Evolutionary conservation across 805 yeast genomes (phyloP).

Genomic region (Metschnikowia lunata): DNA sequence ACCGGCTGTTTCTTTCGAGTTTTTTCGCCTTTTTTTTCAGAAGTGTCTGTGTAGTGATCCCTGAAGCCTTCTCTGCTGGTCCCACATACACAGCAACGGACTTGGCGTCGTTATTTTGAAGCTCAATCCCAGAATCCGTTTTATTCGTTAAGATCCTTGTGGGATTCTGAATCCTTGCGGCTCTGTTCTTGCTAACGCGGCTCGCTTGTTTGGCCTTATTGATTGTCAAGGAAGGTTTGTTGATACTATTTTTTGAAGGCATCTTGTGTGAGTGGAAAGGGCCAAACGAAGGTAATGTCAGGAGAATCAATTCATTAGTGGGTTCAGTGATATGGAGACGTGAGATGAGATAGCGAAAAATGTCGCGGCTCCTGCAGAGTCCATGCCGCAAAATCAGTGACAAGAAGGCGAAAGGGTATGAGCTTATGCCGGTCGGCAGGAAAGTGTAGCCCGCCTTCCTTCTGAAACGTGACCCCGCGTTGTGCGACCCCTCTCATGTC

Average conservation of each 20-base stretch:
- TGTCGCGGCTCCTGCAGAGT: no score
- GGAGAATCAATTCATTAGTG: no score
- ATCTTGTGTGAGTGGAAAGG: slow-evolving; percentile 27
- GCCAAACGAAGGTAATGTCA: no score
- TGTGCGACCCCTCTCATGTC: no score
- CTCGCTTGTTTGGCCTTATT: slow-evolving; percentile 48
- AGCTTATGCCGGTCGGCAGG: no score
- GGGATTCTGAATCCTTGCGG: slow-evolving; percentile 44
- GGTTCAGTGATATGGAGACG: no score
- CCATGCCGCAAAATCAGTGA: no score
- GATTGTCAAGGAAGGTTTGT: slow-evolving; percentile 67
- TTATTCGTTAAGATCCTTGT: slow-evolving; percentile 38
- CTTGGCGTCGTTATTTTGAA: slow-evolving; percentile 32
- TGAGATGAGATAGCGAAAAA: no score
- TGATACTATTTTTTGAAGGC: slow-evolving; percentile 81
- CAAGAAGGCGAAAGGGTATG: no score
- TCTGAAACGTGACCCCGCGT: no score
- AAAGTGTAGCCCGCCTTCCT: no score
- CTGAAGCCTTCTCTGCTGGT: slow-evolving; percentile 18
- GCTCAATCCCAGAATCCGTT: slow-evolving; percentile 19
- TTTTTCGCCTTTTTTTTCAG: slow-evolving; percentile 78
- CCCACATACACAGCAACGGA: slow-evolving; percentile 45
- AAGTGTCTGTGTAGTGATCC: slow-evolving; percentile 55
- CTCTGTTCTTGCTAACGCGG: slow-evolving; percentile 51
- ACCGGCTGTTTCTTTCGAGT: slow-evolving; percentile 73